Evolutionary conservation across 2,329 filamentous ascomycete species (phyloP).

Genomic region (Talaromyces sp.): DNA sequence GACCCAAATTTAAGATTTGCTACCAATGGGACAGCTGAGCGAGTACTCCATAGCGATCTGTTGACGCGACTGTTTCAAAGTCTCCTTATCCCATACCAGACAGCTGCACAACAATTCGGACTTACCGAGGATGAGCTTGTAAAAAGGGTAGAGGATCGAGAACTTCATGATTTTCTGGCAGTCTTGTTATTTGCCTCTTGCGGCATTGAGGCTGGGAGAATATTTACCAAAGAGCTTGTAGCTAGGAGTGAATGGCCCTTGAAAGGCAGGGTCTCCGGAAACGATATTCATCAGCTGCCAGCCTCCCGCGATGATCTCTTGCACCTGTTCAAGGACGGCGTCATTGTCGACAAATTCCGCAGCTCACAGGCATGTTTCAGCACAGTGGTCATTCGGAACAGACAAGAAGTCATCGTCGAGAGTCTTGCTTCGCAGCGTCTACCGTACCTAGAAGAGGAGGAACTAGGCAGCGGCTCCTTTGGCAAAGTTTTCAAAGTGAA

Average conservation of each 20-base stretch:
- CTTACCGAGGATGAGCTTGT: constrained; percentile 10
- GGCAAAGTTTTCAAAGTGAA: constrained; percentile 30
- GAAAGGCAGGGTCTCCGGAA: not conserved
- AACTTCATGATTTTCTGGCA: constrained; percentile 33
- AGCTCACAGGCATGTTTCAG: constrained; percentile 34
- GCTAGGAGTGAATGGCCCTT: constrained; percentile 9
- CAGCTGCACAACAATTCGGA: constrained; percentile 10
- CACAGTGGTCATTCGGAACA: constrained; percentile 29
- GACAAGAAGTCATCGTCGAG: constrained; percentile 28
- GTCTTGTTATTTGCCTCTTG: constrained; percentile 31
- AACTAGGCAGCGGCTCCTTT: constrained; percentile 32
- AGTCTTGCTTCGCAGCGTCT: constrained; percentile 25
- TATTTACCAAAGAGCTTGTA: constrained; percentile 15
- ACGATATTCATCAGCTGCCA: constrained; percentile 8
- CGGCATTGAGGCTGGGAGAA: constrained; percentile 24
- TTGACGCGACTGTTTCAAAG: constrained; percentile 13
- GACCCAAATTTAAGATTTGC: constrained; percentile 20
- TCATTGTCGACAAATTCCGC: constrained; percentile 30
- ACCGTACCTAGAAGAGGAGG: constrained; percentile 36
- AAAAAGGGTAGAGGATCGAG: constrained; percentile 3
- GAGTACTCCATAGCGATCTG: constrained; percentile 19
- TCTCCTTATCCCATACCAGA: not conserved
- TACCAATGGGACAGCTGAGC: constrained; percentile 21
- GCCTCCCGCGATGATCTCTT: constrained; percentile 6
- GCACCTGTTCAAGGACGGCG: constrained; percentile 5